Evolutionary conservation across 1,284 basidiomycete species (phyloP).

Genomic region (Clitocybe nebularis): DNA sequence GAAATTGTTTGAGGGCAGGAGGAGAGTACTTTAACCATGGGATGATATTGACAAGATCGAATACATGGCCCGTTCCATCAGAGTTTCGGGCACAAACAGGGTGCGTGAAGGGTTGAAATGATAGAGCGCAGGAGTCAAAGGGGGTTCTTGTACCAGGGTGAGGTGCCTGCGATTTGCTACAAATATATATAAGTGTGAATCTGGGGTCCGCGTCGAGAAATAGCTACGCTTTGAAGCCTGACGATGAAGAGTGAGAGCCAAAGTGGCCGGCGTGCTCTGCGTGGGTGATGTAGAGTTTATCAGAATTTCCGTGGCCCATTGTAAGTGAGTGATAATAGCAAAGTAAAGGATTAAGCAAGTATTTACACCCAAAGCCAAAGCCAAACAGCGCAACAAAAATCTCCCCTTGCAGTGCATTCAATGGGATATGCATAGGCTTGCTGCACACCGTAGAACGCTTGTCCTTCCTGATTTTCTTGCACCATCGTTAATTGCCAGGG

Average conservation of each 20-base stretch:
- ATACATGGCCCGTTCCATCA: slow-evolving; percentile 79
- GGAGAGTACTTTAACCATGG: slow-evolving; percentile 86
- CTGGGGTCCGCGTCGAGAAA: not conserved
- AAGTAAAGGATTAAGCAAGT: not conserved
- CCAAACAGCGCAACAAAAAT: no score
- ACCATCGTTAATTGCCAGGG: slow-evolving; percentile 17
- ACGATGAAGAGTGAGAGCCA: slow-evolving; percentile 75
- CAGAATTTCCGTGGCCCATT: slow-evolving; percentile 83
- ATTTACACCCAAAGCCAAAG: no score
- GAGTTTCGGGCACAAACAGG: slow-evolving; percentile 84
- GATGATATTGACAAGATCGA: slow-evolving; percentile 86
- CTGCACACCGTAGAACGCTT: slow-evolving; percentile 21
- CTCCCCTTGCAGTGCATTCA: no score
- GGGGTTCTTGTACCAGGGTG: slow-evolving; percentile 65
- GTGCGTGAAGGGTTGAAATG: slow-evolving; percentile 86
- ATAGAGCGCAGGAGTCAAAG: slow-evolving; percentile 90
- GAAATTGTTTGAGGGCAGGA: slow-evolving; percentile 3
- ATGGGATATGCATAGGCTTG: no score
- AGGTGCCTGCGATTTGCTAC: slow-evolving; percentile 63
- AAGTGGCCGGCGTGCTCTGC: slow-evolving; percentile 76
- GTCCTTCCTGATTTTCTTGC: slow-evolving; percentile 32
- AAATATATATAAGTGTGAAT: slow-evolving; percentile 4
- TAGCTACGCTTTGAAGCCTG: slow-evolving; percentile 66
- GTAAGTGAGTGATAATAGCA: slow-evolving; percentile 12
- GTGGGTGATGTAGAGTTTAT: slow-evolving; percentile 85